Evolutionary conservation across 257 asterid species (phyloP).

Genomic region (Agastache rugosa): DNA sequence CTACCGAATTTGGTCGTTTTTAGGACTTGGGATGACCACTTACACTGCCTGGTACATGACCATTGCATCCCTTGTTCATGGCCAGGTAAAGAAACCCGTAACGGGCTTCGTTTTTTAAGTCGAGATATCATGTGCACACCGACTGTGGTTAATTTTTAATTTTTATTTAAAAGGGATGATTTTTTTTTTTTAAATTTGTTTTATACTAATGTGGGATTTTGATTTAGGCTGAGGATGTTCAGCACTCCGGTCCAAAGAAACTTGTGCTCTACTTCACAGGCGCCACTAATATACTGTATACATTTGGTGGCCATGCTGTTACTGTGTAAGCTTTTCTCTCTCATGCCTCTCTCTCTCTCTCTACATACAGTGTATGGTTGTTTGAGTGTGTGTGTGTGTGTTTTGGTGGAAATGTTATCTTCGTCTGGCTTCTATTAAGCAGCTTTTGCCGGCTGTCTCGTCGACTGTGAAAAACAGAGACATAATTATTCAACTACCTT

Average conservation of each 20-base stretch:
- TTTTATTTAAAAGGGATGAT: background rate
- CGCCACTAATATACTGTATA: slow-evolving; percentile 91
- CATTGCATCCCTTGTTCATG: slow-evolving; percentile 72
- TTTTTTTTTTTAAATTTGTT: background rate
- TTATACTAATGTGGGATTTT: background rate
- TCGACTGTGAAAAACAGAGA: slow-evolving; percentile 44
- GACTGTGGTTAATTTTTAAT: background rate
- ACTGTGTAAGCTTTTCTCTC: slow-evolving; percentile 73
- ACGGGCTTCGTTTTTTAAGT: background rate
- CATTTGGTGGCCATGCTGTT: slow-evolving; percentile 99
- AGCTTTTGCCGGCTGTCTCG: slow-evolving; percentile 84
- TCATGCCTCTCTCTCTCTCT: background rate
- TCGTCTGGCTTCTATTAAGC: slow-evolving; percentile 57
- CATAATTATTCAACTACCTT: slow-evolving; percentile 47
- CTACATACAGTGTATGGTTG: background rate
- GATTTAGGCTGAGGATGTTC: slow-evolving; percentile 66
- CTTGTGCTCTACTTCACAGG: slow-evolving; percentile 91
- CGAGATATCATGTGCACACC: background rate
- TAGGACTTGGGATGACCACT: slow-evolving; percentile 98
- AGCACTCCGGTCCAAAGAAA: slow-evolving; percentile 79
- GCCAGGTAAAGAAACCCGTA: slow-evolving; percentile 65
- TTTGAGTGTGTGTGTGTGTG: background rate
- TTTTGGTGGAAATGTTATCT: background rate
- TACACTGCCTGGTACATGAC: slow-evolving; percentile 96
- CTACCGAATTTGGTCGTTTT: slow-evolving; percentile 92